phyloP scores from a whole-genome alignment of 305 asterid species.

The Fraxinus sp. region DNA sequence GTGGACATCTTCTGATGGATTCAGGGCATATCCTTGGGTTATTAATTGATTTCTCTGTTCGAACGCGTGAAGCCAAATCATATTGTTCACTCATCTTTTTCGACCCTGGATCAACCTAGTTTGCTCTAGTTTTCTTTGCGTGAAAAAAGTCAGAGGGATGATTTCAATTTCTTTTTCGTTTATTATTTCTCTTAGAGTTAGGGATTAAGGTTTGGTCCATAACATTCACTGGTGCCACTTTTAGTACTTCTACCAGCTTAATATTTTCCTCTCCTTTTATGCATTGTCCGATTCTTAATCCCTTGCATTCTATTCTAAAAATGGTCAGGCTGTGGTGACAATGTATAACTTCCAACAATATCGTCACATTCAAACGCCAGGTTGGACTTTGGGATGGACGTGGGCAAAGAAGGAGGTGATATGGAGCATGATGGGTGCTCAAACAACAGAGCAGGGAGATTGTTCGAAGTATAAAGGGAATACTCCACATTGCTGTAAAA shows the following conservation, averaged over 20 bases:
- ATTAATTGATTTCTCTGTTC: not conserved
- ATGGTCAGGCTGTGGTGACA: constrained; percentile 50
- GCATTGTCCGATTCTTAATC: not conserved
- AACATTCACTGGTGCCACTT: not conserved
- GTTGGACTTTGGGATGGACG: constrained; percentile 65
- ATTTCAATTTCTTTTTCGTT: not conserved
- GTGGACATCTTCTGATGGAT: not conserved
- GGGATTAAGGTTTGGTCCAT: not conserved
- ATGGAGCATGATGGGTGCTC: constrained; percentile 60
- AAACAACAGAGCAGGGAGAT: constrained; percentile 62
- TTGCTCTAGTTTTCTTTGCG: not conserved
- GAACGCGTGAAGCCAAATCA: not conserved
- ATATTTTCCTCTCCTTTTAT: not conserved
- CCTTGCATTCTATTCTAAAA: not conserved
- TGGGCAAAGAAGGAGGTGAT: constrained; percentile 69
- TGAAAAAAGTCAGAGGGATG: not conserved
- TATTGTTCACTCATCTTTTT: not conserved
- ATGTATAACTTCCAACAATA: constrained; percentile 69
- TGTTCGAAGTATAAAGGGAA: constrained; percentile 51
- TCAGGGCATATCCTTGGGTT: not conserved
- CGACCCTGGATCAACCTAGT: not conserved
- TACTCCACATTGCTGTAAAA: constrained; percentile 58
- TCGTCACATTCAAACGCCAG: constrained; percentile 65
- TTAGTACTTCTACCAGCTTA: not conserved
- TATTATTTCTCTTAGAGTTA: not conserved